Percentiles rank a stretch among this genome's conserved stretches.
Evolutionary conservation across 2,329 filamentous ascomycete species (phyloP).

Genomic region (Fusarium chaquense): DNA sequence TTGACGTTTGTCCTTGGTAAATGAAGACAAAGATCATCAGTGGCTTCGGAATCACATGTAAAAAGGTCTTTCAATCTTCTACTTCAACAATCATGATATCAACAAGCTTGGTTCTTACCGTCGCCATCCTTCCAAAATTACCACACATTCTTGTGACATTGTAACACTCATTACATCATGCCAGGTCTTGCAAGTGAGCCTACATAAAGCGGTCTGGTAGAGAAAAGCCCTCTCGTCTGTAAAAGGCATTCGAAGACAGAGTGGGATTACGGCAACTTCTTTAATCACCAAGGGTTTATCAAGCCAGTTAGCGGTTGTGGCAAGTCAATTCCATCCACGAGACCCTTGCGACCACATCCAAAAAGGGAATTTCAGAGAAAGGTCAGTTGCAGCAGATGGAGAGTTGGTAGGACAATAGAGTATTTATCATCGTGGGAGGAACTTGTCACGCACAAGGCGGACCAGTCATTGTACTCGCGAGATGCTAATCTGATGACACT

Average conservation of each 20-base stretch:
- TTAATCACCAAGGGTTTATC: not conserved
- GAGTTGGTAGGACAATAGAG: not conserved
- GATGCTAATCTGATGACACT: not conserved
- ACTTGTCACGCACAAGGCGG: not conserved
- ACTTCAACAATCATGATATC: accelerated
- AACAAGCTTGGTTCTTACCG: not conserved
- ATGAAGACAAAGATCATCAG: too few relatives aligned
- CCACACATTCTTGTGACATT: too few relatives aligned
- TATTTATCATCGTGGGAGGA: not conserved
- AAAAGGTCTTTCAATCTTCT: not conserved
- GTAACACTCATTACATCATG: not conserved
- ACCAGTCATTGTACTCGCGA: accelerated
- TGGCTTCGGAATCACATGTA: not conserved
- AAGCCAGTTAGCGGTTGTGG: not conserved
- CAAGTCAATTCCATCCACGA: accelerated
- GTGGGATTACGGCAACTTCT: not conserved
- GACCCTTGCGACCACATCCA: not conserved
- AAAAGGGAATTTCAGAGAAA: not conserved
- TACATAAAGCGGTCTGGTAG: not conserved
- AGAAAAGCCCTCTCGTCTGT: not conserved
- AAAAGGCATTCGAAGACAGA: not conserved
- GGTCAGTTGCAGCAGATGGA: not conserved
- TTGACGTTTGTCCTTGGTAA: not conserved
- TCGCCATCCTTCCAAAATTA: accelerated
- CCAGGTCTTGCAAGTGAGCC: not conserved